These are phyloP conservation scores for Saccharomyces eubayanus DNA, from an alignment of 805 yeast species.

Conservation along the genomic window DNA sequence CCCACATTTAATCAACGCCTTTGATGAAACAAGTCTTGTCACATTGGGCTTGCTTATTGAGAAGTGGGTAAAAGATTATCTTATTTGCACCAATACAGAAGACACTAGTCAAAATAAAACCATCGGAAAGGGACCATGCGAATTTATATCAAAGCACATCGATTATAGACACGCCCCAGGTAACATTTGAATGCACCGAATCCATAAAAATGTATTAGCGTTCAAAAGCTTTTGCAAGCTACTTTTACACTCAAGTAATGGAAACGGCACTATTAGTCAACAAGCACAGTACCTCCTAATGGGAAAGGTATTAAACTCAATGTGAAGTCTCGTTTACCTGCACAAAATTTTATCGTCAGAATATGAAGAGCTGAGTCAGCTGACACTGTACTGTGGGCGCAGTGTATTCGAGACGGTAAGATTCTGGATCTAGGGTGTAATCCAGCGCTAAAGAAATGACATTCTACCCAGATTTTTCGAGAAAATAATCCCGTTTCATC, in stretches of 20 bases:
- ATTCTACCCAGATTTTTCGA: neutral
- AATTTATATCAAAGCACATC: constrained; percentile 16
- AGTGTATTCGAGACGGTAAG: neutral
- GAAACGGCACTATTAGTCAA: neutral
- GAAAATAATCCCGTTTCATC: neutral
- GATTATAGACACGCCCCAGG: constrained; percentile 24
- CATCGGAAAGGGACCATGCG: constrained; percentile 16
- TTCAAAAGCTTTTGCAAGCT: neutral
- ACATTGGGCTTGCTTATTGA: constrained; percentile 33
- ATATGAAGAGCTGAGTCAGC: neutral
- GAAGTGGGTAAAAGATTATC: constrained; percentile 31
- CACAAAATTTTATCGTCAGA: neutral
- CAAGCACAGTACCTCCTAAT: too few relatives aligned
- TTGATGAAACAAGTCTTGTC: constrained; percentile 34
- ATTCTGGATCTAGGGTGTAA: neutral
- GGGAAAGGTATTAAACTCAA: neutral
- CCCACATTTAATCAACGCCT: constrained; percentile 20
- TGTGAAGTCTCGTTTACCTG: neutral
- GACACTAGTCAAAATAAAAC: constrained; percentile 1
- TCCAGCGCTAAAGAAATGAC: neutral
- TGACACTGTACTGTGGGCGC: neutral
- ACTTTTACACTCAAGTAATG: neutral
- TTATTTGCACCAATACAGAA: constrained; percentile 6
- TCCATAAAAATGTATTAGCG: neutral
- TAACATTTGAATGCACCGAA: constrained; percentile 14